A percentile compares a stretch with the other conserved stretches of the same genome.
These are phyloP conservation scores for Mikania micrantha DNA, from an alignment of 129 eudicot species.

Conservation along the genomic window DNA sequence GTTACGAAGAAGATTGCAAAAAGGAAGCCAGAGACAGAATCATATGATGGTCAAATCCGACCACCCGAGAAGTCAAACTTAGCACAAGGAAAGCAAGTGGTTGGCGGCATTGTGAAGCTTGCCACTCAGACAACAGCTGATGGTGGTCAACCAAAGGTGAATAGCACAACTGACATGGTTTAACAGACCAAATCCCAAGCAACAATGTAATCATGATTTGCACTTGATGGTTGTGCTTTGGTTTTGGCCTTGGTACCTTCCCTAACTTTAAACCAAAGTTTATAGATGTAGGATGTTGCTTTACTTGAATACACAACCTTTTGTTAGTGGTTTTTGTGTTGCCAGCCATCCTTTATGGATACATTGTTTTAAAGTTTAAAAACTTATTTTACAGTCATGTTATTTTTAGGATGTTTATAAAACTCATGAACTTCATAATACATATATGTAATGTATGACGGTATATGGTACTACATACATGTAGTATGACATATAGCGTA, in stretches of 20 bases:
- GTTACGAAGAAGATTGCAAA: conserved; percentile 57
- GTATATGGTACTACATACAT: too few species aligned
- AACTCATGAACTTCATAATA: too few species aligned
- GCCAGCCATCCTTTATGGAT: conserved; percentile 3
- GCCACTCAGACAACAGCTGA: conserved; percentile 20
- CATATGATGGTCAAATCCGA: conserved; percentile 32
- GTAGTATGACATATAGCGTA: too few species aligned
- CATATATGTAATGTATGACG: too few species aligned
- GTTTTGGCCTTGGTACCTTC: conserved; percentile 20
- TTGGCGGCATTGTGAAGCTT: conserved; percentile 18
- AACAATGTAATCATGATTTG: conserved; percentile 12
- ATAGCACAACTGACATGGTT: conserved; percentile 15
- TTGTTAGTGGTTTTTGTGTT: conserved; percentile 16
- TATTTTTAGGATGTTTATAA: too few species aligned
- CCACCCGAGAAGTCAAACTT: conserved; percentile 38
- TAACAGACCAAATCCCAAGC: conserved; percentile 17
- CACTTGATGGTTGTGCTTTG: conserved; percentile 12
- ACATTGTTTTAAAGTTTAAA: background rate
- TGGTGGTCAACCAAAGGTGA: conserved; percentile 14
- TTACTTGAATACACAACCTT: conserved; percentile 2
- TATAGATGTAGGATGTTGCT: conserved; percentile 24
- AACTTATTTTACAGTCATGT: background rate
- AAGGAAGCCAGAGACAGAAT: conserved; percentile 42
- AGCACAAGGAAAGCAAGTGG: conserved; percentile 39
- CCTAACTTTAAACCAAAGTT: conserved; percentile 15